These are phyloP conservation scores for Pleurotus pulmonarius DNA, from an alignment of 768 basidiomycete genomes.

Conservation along the genomic window DNA sequence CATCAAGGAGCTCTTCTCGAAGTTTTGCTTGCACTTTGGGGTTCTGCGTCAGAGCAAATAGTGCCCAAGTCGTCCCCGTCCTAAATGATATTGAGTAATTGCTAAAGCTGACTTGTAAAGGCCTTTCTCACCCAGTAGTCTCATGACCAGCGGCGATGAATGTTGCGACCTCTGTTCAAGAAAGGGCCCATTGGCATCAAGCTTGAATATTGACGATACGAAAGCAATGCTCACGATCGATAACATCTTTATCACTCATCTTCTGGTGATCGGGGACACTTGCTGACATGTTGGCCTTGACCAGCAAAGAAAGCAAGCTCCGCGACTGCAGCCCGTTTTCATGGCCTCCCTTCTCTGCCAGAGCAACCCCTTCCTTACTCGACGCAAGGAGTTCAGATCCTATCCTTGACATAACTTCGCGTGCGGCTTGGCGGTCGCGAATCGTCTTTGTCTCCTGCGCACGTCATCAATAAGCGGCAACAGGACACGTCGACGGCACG, in stretches of 20 bases:
- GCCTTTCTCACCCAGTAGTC: slow-evolving; percentile 29
- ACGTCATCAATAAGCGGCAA: background rate
- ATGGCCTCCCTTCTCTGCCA: slow-evolving; percentile 11
- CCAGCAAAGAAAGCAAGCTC: slow-evolving; percentile 42
- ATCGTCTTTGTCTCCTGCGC: slow-evolving; percentile 8
- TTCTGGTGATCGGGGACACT: slow-evolving; percentile 41
- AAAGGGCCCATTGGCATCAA: no score
- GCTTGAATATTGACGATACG: no score
- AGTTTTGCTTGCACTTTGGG: slow-evolving; percentile 39
- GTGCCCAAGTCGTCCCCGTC: slow-evolving; percentile 36
- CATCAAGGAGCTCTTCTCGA: slow-evolving; percentile 36
- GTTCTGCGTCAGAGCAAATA: slow-evolving; percentile 36
- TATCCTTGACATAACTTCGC: slow-evolving; percentile 35
- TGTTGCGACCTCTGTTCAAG: slow-evolving; percentile 44
- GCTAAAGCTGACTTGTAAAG: background rate
- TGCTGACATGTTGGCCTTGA: slow-evolving; percentile 47
- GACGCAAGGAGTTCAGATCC: slow-evolving; percentile 36
- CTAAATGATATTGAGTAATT: background rate
- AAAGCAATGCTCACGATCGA: slow-evolving; percentile 31
- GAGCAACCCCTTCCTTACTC: slow-evolving; percentile 31
- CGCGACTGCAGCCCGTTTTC: slow-evolving; percentile 24
- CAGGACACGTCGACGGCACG: background rate
- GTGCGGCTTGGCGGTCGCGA: slow-evolving; percentile 15
- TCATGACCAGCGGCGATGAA: slow-evolving; percentile 43
- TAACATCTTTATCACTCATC: slow-evolving; percentile 46